A percentile compares a stretch with the other conserved stretches of the same genome.
phyloP scores from a whole-genome alignment of 1,284 basidiomycete genomes.

The Trichosporon sp. region DNA sequence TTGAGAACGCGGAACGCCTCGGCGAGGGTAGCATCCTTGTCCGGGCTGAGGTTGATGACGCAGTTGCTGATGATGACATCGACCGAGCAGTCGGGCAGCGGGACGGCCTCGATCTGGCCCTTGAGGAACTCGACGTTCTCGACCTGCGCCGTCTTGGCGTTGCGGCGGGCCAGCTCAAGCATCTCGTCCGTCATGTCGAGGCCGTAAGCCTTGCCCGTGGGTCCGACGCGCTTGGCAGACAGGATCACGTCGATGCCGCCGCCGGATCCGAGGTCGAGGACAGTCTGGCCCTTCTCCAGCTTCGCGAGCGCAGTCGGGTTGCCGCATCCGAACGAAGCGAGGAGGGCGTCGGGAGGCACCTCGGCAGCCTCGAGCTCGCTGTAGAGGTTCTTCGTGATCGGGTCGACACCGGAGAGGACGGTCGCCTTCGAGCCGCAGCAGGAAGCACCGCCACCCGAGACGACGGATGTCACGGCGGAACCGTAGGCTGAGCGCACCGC shows the following conservation, averaged over 20 bases:
- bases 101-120: conserved; percentile 49
- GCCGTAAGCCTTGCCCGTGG: conserved; percentile 53
- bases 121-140: conserved; percentile 53
- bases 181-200: conserved; percentile 51
- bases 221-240: conserved; percentile 53
- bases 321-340: conserved; percentile 21
- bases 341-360: conserved; percentile 17
- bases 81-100: conserved; percentile 51
- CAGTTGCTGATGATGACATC: conserved; percentile 58
- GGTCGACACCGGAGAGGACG: conserved; percentile 12
- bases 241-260: conserved; percentile 56
- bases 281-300: conserved; percentile 52
- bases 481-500: not conserved
- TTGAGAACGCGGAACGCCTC: conserved; percentile 95
- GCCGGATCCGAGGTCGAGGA: conserved; percentile 57
- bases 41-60: conserved; percentile 54
- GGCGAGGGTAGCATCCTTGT: conserved; percentile 54
- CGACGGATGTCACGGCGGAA: not conserved
- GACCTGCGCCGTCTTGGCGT: conserved; percentile 48
- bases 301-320: conserved; percentile 20
- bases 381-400: conserved; percentile 21
- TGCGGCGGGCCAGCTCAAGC: conserved; percentile 38
- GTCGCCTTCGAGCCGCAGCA: conserved; percentile 19
- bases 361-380: conserved; percentile 8
- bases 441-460: not conserved